Conservation (phyloP, 23 red algal species). For the Agarophyton chilense region DNA sequence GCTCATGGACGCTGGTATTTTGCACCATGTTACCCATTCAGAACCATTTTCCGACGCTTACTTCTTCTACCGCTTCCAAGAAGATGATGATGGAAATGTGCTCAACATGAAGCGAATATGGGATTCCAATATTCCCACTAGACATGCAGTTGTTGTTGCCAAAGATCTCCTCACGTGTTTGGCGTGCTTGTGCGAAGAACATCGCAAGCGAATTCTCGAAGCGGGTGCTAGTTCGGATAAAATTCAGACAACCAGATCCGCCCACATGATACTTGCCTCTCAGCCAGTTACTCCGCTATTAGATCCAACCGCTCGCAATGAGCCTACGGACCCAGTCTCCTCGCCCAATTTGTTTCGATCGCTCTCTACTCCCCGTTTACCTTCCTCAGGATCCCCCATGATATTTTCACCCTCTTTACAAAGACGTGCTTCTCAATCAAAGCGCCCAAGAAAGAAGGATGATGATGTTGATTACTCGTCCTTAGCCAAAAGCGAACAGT, state of each 20-base stretch:
- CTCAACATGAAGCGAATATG: conserved; percentile 99
- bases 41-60: conserved; percentile 90
- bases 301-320: neutral
- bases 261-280: neutral
- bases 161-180: conserved; percentile 88
- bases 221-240: neutral
- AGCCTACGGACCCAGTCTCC: neutral
- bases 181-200: conserved; percentile 87
- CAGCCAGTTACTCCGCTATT: conserved; percentile 4
- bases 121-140: conserved; percentile 73
- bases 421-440: neutral
- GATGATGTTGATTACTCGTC: conserved; percentile 89
- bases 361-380: neutral
- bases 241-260: neutral
- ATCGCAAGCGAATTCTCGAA: conserved; percentile 74
- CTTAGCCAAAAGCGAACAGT: conserved; percentile 73
- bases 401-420: conserved; percentile 1
- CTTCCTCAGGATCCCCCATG: neutral
- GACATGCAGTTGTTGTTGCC: conserved; percentile 79
- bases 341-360: conserved; percentile 5
- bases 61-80: conserved; percentile 97
- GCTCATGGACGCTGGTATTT: conserved; percentile 90
- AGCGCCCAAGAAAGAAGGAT: neutral
- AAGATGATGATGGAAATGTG: conserved; percentile 94
- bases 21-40: conserved; percentile 94